Conservation (phyloP, 805 yeast species). For the Ogataea pini region DNA sequence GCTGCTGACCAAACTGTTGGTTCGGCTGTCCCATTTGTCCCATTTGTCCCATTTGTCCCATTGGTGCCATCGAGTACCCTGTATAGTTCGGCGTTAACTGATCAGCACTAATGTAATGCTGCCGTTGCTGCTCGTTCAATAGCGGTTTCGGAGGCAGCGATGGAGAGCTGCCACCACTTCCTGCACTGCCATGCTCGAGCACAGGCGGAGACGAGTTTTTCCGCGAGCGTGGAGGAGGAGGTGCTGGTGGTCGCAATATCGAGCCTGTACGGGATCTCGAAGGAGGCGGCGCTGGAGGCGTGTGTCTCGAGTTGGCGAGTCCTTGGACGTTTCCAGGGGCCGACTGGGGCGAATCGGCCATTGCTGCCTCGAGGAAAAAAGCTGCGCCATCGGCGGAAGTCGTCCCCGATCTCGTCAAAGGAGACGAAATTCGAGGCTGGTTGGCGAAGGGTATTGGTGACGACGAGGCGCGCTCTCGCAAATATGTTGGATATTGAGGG, state of each 20-base stretch:
- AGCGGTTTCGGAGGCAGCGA: conserved; percentile 35
- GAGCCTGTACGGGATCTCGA: conserved; percentile 17
- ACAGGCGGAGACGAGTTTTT: conserved; percentile 28
- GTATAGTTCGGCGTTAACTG: conserved; percentile 15
- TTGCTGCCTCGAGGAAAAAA: conserved; percentile 26
- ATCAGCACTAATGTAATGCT: conserved; percentile 28
- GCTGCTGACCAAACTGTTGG: neutral
- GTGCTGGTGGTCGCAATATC: conserved; percentile 30
- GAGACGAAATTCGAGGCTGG: conserved; percentile 26
- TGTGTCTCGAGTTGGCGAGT: conserved; percentile 12
- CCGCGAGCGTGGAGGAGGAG: conserved; percentile 34
- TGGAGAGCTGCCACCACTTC: conserved; percentile 17
- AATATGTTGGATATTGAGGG: conserved; percentile 17
- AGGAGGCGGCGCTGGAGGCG: conserved; percentile 35
- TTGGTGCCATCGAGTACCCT: conserved; percentile 5
- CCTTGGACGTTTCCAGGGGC: conserved; percentile 4
- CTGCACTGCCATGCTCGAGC: conserved; percentile 11
- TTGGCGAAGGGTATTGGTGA: conserved; percentile 18
- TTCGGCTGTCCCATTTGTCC: conserved; percentile 5
- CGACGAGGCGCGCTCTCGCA: conserved; percentile 28
- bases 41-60: conserved; percentile 5
- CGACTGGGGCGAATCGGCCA: conserved; percentile 17
- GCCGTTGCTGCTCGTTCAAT: conserved; percentile 30
- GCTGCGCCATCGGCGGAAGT: conserved; percentile 22
- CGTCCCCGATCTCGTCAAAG: conserved; percentile 20